Evolutionary conservation across 2,329 filamentous ascomycete genomes (phyloP), one percentile per base, ranked within the genome.

Genomic region (Pseudogymnoascus sp.): DNA sequence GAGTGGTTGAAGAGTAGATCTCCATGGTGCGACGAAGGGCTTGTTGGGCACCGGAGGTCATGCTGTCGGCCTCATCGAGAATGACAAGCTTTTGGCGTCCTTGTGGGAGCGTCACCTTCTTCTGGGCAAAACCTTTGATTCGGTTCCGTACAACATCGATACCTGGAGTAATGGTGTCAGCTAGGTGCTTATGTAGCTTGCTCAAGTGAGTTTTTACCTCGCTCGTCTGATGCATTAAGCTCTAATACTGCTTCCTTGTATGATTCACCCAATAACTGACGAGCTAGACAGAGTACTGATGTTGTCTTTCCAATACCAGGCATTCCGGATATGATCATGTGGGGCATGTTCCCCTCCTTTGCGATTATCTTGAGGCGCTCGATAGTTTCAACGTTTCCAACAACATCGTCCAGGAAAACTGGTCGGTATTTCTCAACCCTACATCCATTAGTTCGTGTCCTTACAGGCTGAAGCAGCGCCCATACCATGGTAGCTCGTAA

Each of bases 341-440:
- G 94, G 2, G 94, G 94, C 92, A 99, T 97, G 76, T 99, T 99
- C 68, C 94, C 94, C 77, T 97, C 94, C 75, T 92, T 94, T 54
- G 94, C 92, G 69, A 99, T 97, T 70, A 99, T 97, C 73, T 97
- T 97, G 69, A 99, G 79, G 61, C 94, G 89, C 74, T 97, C 93
- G 69, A 99, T 91, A 1, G 94, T 99, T 74, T 99, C 94, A 18
- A 90, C 96, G 75, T 99, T 99, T 71, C 94, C 94, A 60, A 99
- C 94, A 60, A 99, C 87, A 77, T 99, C 93, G 76, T 97, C 91
- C 30, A 99, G 85, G 75, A 95, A 95, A 60, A 96, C 83, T 1
- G 94, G 94, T 38, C 94, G 84, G 78, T 97, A 99, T 74, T 99
- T 99, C 76, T 99, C 94, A 64, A 99, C 94, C 94, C 93, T 97